phyloP scores from a whole-genome alignment of 2,329 filamentous ascomycete species.

The Colletotrichum magnum region DNA sequence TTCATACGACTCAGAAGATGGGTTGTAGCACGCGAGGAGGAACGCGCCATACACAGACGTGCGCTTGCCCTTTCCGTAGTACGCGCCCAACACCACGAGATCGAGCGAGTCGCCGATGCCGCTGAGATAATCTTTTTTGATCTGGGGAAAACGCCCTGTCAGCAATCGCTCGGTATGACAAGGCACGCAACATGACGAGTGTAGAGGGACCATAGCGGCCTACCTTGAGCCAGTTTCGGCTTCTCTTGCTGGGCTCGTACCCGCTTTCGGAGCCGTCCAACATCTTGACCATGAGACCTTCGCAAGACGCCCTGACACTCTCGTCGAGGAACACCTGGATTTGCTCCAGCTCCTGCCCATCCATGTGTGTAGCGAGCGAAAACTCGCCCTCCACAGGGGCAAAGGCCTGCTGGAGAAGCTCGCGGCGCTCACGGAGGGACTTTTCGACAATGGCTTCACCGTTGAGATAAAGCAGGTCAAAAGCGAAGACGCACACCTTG shows the following conservation, averaged over 20 bases:
- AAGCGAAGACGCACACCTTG: conserved; percentile 97
- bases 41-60: conserved; percentile 97
- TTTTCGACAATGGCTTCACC: conserved; percentile 92
- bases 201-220: conserved; percentile 39
- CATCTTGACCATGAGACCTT: conserved; percentile 99
- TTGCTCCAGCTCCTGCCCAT: conserved; percentile 91
- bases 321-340: conserved; percentile 95
- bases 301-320: conserved; percentile 94
- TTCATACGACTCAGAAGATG: conserved; percentile 85
- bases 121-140: conserved; percentile 98
- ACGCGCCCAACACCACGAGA: conserved; percentile 94
- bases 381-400: conserved; percentile 89
- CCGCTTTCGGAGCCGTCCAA: conserved; percentile 91
- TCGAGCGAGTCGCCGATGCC: conserved; percentile 96
- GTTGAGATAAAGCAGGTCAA: conserved; percentile 94
- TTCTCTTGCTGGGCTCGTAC: conserved; percentile 96
- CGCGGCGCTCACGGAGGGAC: conserved; percentile 85
- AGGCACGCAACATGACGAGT: neutral
- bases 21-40: conserved; percentile 93
- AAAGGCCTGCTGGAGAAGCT: conserved; percentile 82
- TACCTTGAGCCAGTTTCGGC: conserved; percentile 98
- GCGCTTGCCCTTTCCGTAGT: conserved; percentile 94
- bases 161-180: conserved; percentile 9
- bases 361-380: conserved; percentile 86
- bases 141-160: conserved; percentile 58